Conservation (phyloP, 805 yeast genomes). For the Torulaspora quercuum region DNA sequence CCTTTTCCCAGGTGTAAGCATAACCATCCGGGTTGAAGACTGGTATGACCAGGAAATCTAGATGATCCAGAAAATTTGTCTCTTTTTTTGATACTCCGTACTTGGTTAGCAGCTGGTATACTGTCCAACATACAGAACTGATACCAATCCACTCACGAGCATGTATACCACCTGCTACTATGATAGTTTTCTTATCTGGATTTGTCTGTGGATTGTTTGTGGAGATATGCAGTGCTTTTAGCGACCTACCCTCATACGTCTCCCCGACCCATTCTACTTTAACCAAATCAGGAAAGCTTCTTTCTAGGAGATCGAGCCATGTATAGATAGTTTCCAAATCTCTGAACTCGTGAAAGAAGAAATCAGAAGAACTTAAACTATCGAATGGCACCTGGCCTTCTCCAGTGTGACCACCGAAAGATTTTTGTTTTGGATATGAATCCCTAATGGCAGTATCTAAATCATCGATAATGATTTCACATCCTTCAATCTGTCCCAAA, state of each 20-base stretch:
- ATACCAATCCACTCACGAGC: slow-evolving; percentile 89
- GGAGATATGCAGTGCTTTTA: slow-evolving; percentile 63
- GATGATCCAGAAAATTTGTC: slow-evolving; percentile 47
- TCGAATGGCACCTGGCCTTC: slow-evolving; percentile 13
- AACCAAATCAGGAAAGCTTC: slow-evolving; percentile 63
- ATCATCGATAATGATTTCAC: slow-evolving; percentile 51
- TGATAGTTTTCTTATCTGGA: slow-evolving; percentile 57
- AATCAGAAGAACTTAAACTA: slow-evolving; percentile 37
- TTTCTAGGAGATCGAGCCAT: slow-evolving; percentile 63
- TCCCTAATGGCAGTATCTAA: slow-evolving; percentile 55
- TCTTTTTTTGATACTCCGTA: slow-evolving; percentile 44
- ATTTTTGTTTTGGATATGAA: slow-evolving; percentile 43
- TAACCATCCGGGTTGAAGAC: slow-evolving; percentile 91
- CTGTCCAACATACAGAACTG: slow-evolving; percentile 59
- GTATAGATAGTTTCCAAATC: slow-evolving; percentile 63
- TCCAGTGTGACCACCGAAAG: background rate
- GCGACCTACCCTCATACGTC: slow-evolving; percentile 70
- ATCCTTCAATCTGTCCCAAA: slow-evolving; percentile 21
- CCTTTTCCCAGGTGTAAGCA: slow-evolving; percentile 72
- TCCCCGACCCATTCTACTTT: slow-evolving; percentile 64
- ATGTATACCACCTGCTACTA: slow-evolving; percentile 80
- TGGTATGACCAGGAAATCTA: slow-evolving; percentile 77
- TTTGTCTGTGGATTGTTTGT: slow-evolving; percentile 41
- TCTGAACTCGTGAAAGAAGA: slow-evolving; percentile 69
- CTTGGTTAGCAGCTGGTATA: slow-evolving; percentile 46